phyloP scores from a whole-genome alignment of 192 early-diverging fungal species.

The Coemansia biformis region DNA sequence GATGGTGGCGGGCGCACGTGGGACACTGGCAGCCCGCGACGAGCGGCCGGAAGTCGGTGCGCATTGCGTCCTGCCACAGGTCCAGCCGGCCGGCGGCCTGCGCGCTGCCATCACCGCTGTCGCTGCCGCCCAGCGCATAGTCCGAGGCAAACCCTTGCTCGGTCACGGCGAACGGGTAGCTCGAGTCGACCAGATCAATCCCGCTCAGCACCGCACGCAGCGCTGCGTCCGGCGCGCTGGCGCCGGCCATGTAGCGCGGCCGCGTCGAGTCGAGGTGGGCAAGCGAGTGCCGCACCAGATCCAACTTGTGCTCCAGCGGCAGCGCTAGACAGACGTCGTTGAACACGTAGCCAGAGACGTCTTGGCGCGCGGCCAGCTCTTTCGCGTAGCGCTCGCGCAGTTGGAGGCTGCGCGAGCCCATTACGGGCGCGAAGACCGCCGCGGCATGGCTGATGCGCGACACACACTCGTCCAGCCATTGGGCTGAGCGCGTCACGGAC shows the following conservation, averaged over 20 bases:
- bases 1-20: constrained; percentile 61
- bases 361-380: constrained; percentile 12
- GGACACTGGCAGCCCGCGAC: constrained; percentile 61
- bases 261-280: constrained; percentile 22
- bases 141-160: constrained; percentile 63
- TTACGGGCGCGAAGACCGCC: constrained; percentile 45
- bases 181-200: constrained; percentile 68
- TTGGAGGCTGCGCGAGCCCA: constrained; percentile 36
- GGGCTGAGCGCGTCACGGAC: constrained; percentile 34
- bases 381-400: constrained; percentile 30
- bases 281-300: constrained; percentile 30
- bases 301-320: constrained; percentile 24
- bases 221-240: constrained; percentile 36
- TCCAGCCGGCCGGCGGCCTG: constrained; percentile 33
- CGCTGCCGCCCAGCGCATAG: constrained; percentile 41
- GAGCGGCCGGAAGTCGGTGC: constrained; percentile 58
- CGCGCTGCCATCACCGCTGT: no score
- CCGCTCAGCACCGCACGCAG: constrained; percentile 48
- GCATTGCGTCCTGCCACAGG: constrained; percentile 55
- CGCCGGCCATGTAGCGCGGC: constrained; percentile 46
- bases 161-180: constrained; percentile 60
- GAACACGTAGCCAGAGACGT: constrained; percentile 31
- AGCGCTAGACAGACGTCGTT: constrained; percentile 34
- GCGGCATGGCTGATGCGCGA: constrained; percentile 5
- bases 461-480: constrained; percentile 47